Evolutionary conservation across 2,329 filamentous ascomycete species (phyloP).

Genomic region (Fonsecaea nubica): DNA sequence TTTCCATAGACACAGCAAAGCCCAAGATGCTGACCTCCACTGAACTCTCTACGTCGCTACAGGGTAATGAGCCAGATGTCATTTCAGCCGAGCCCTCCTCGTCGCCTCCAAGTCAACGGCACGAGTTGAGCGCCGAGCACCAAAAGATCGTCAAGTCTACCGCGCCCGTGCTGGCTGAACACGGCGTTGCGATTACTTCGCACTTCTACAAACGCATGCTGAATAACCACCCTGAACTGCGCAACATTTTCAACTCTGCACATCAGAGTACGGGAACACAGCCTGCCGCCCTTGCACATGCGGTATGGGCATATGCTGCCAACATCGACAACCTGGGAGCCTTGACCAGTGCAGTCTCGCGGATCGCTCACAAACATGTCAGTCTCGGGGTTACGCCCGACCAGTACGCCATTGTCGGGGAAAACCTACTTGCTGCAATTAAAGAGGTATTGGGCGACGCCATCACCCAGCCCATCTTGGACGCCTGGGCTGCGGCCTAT

Average conservation of each 20-base stretch:
- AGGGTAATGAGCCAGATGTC: background rate
- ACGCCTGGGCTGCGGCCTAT: slow-evolving; percentile 75
- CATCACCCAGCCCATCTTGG: slow-evolving; percentile 68
- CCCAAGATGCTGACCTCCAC: slow-evolving; percentile 3
- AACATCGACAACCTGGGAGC: slow-evolving; percentile 73
- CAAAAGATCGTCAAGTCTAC: slow-evolving; percentile 71
- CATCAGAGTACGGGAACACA: slow-evolving; percentile 73
- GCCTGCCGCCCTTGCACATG: slow-evolving; percentile 70
- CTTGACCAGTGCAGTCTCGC: slow-evolving; percentile 64
- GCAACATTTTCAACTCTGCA: slow-evolving; percentile 73
- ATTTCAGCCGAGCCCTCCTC: background rate
- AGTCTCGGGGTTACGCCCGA: slow-evolving; percentile 71
- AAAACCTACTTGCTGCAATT: slow-evolving; percentile 72
- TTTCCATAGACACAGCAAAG: background rate
- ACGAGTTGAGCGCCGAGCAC: slow-evolving; percentile 54
- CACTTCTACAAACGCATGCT: slow-evolving; percentile 76
- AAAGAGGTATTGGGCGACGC: slow-evolving; percentile 69
- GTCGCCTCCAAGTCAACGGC: background rate
- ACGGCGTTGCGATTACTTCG: slow-evolving; percentile 72
- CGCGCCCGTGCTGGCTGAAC: slow-evolving; percentile 70
- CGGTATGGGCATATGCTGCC: slow-evolving; percentile 73
- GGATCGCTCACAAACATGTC: slow-evolving; percentile 78
- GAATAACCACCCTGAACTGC: slow-evolving; percentile 67
- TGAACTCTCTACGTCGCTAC: background rate
- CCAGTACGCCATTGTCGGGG: slow-evolving; percentile 74